A percentile compares a stretch with the other conserved stretches of the same genome.
Conservation (phyloP, 1,284 basidiomycete species). For the Hymenochaete sp. region DNA sequence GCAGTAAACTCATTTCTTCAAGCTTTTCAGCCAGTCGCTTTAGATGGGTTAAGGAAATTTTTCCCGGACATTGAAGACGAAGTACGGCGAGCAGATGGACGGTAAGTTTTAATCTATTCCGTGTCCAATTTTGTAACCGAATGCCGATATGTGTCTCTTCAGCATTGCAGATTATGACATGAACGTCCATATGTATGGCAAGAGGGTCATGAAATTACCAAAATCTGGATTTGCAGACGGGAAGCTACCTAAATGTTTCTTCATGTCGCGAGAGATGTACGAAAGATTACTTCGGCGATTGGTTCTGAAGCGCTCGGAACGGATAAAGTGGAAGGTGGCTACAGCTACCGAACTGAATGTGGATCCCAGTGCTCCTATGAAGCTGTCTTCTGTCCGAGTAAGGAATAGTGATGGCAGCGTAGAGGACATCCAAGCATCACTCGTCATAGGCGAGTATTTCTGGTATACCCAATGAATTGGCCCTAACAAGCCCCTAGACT, state of each 20-base stretch:
- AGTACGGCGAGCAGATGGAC: constrained; percentile 15
- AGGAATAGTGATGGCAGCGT: constrained; percentile 6
- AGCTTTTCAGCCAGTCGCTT: constrained; percentile 19
- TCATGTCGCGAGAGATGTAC: constrained; percentile 10
- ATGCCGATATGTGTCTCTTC: background rate
- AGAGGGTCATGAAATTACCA: constrained; percentile 4
- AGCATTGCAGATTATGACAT: constrained; percentile 9
- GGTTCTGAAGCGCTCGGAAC: constrained; percentile 2
- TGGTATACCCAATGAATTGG: background rate
- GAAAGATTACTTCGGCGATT: constrained; percentile 13
- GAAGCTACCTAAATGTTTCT: constrained; percentile 4
- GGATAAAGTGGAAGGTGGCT: constrained; percentile 13
- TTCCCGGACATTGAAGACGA: constrained; percentile 24
- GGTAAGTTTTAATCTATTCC: constrained; percentile 1
- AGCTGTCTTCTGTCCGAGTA: constrained; percentile 9
- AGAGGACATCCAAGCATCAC: constrained; percentile 4
- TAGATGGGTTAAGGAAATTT: constrained; percentile 20
- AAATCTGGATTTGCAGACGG: background rate
- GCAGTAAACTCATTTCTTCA: background rate
- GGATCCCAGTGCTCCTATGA: background rate
- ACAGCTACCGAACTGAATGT: constrained; percentile 8
- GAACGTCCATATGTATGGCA: constrained; percentile 5
- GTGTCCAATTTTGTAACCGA: background rate
- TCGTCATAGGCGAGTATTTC: constrained; percentile 12
- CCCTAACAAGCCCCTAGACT: constrained; percentile 13